phyloP scores from a whole-genome alignment of 208 protist genomes.

The Wallacemonas sp. region DNA sequence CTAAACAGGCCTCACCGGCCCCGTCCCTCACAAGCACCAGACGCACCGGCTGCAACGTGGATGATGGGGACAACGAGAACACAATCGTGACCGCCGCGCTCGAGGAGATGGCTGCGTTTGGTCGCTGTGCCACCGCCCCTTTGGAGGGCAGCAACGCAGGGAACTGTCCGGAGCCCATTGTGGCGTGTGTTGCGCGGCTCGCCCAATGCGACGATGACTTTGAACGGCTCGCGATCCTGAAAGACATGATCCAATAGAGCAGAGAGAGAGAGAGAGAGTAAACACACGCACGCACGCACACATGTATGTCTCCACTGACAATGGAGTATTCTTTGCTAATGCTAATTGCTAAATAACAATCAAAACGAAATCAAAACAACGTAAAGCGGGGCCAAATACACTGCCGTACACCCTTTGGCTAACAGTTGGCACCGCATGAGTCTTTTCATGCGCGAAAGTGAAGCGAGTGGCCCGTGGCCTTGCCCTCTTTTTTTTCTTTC shows the following conservation, averaged over 20 bases:
- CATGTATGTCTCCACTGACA: neutral
- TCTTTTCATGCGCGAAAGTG: too few species aligned
- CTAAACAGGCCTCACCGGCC: too few species aligned
- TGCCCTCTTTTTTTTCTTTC: too few species aligned
- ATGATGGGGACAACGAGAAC: conserved; percentile 10
- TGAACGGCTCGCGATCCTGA: conserved; percentile 47
- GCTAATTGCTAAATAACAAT: too few species aligned
- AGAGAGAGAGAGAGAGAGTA: neutral
- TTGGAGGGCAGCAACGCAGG: conserved; percentile 12
- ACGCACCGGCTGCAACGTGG: neutral
- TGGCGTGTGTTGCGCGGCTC: conserved; percentile 30
- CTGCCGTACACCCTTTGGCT: too few species aligned
- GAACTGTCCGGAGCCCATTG: neutral
- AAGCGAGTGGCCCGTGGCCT: too few species aligned
- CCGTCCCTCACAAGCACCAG: too few species aligned
- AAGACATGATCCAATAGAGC: conserved; percentile 9
- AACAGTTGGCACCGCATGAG: too few species aligned
- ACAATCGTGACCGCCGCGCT: conserved; percentile 21
- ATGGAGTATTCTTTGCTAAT: too few species aligned
- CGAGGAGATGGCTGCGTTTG: conserved; percentile 38
- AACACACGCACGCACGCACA: conserved; percentile 16
- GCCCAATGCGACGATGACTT: conserved; percentile 46
- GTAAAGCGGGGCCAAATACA: too few species aligned
- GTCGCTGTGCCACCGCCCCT: conserved; percentile 20
- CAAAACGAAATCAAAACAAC: too few species aligned